Conservation (phyloP, 2,329 filamentous ascomycete genomes). For the Blumeria hordei region DNA sequence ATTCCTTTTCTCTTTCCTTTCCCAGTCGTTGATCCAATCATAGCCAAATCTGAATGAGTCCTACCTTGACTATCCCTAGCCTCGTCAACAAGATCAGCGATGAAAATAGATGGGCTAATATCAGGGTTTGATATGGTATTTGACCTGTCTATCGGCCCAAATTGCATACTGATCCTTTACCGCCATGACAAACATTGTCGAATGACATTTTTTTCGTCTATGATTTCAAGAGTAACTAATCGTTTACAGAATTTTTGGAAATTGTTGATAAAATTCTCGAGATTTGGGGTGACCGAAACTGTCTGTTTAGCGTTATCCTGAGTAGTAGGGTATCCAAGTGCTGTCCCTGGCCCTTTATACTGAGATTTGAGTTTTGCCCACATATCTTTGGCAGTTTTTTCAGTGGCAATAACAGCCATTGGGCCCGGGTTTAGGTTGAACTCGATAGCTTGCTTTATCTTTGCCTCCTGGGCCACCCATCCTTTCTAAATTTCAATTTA, state of each 20-base stretch:
- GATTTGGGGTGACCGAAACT: neutral
- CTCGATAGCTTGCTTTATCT: neutral
- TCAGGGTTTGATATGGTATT: neutral
- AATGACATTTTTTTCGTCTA: neutral
- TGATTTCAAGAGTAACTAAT: neutral
- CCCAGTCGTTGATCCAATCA: neutral
- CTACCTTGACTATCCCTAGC: neutral
- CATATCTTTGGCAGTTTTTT: no score
- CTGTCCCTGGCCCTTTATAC: neutral
- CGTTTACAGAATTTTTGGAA: neutral
- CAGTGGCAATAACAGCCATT: slow-evolving; percentile 1
- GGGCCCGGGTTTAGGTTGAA: neutral
- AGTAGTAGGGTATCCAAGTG: neutral
- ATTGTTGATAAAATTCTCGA: neutral
- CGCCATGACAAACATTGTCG: no score
- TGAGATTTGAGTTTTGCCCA: neutral
- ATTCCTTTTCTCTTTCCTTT: neutral
- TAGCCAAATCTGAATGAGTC: neutral
- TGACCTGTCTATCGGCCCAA: neutral
- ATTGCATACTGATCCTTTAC: neutral
- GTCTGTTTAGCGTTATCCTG: neutral
- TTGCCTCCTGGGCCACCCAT: neutral
- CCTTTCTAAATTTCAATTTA: neutral
- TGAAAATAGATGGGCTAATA: neutral
- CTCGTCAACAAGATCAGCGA: neutral